A percentile compares a stretch with the other conserved stretches of the same genome.
These are phyloP conservation scores for Sungouiozyma intestinalis DNA, from an alignment of 805 yeast species.

Conservation along the genomic window DNA sequence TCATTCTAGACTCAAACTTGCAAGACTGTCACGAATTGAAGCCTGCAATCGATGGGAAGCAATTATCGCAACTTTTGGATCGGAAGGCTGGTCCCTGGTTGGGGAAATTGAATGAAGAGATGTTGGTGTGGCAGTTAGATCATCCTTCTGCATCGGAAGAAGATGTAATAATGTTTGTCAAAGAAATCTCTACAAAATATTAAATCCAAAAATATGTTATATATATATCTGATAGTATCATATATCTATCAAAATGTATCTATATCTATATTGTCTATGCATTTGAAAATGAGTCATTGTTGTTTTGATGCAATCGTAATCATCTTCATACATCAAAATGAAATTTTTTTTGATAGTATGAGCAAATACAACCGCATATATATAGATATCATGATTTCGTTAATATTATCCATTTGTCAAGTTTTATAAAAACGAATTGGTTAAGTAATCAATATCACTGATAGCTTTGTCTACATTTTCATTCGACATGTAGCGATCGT, in stretches of 20 bases:
- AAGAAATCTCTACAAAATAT: neutral
- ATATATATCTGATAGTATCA: no score
- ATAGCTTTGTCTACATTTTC: neutral
- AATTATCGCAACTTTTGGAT: slow-evolving; percentile 39
- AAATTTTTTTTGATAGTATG: no score
- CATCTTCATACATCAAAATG: neutral
- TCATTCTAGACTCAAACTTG: slow-evolving; percentile 15
- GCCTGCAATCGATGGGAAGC: slow-evolving; percentile 71
- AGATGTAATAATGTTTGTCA: slow-evolving; percentile 41
- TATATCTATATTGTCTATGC: neutral
- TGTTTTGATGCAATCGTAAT: neutral
- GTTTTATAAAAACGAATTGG: neutral
- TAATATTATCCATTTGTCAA: no score
- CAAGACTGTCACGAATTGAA: slow-evolving; percentile 34
- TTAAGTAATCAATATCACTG: neutral
- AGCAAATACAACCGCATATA: no score
- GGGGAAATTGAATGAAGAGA: slow-evolving; percentile 41
- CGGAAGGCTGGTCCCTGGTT: slow-evolving; percentile 86
- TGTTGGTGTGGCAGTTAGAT: slow-evolving; percentile 70
- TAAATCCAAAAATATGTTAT: neutral
- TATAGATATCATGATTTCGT: neutral
- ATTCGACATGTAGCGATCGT: neutral
- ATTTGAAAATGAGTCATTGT: no score
- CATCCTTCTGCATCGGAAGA: slow-evolving; percentile 46
- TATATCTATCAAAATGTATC: neutral